A percentile compares a stretch with the other conserved stretches of the same genome.
These are phyloP conservation scores for Jacaranda mimosifolia DNA, from an alignment of 257 asterid species.

Conservation along the genomic window DNA sequence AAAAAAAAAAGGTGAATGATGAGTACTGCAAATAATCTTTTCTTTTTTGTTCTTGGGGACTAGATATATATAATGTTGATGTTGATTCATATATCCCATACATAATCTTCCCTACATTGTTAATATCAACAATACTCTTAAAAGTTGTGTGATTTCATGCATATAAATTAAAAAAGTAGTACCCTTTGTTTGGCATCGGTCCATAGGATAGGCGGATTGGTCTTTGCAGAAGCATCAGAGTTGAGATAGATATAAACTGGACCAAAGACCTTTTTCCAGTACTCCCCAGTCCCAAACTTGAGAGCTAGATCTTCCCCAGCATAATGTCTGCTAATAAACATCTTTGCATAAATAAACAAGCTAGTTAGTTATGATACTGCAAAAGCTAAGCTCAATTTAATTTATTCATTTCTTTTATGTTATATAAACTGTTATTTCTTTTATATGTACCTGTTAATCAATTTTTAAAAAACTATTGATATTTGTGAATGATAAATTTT, in stretches of 20 bases:
- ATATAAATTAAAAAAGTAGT: neutral
- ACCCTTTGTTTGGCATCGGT: slow-evolving; percentile 70
- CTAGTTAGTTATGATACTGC: neutral
- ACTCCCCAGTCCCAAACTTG: slow-evolving; percentile 47
- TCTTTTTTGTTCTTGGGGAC: too few relatives aligned
- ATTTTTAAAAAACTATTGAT: too few relatives aligned
- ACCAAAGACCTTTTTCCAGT: slow-evolving; percentile 85
- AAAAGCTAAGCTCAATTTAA: too few relatives aligned
- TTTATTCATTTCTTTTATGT: too few relatives aligned
- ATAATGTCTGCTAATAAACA: slow-evolving; percentile 73
- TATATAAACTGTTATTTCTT: too few relatives aligned
- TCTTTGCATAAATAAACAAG: slow-evolving; percentile 40
- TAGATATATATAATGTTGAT: too few relatives aligned
- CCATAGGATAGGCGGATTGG: slow-evolving; percentile 66
- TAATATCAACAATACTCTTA: too few relatives aligned
- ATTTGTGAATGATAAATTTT: too few relatives aligned
- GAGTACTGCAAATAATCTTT: neutral
- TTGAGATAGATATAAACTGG: slow-evolving; percentile 71
- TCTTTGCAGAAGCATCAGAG: slow-evolving; percentile 44
- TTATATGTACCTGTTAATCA: too few relatives aligned
- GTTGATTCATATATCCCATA: too few relatives aligned
- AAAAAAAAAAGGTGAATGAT: neutral
- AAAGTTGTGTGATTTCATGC: too few relatives aligned
- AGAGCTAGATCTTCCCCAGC: slow-evolving; percentile 59
- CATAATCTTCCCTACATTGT: too few relatives aligned